Conservation (phyloP, 768 basidiomycete species). For the Pholiota molesta region DNA sequence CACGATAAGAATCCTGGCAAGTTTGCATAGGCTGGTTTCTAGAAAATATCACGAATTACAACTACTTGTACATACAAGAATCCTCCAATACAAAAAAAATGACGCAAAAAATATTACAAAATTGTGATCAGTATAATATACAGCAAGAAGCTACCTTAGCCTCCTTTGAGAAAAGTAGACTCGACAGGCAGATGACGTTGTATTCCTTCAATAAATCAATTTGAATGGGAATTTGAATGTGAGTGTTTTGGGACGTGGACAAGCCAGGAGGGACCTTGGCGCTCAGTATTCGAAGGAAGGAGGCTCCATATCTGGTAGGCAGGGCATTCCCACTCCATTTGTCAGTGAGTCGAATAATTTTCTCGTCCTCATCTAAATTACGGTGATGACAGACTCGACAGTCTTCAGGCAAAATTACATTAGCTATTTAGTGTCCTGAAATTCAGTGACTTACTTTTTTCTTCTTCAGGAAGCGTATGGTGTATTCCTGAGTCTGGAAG, state of each 20-base stretch:
- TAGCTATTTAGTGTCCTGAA: neutral
- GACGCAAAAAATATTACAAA: neutral
- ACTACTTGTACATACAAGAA: neutral
- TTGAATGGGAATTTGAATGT: neutral
- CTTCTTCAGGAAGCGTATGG: slow-evolving; percentile 47
- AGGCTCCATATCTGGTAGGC: slow-evolving; percentile 49
- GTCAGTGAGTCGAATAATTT: slow-evolving; percentile 59
- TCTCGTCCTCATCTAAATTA: slow-evolving; percentile 70
- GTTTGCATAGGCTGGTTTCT: neutral
- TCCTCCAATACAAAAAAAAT: neutral
- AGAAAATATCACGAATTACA: neutral
- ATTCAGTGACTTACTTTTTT: slow-evolving; percentile 46
- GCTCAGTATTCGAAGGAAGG: slow-evolving; percentile 50
- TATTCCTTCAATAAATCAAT: neutral
- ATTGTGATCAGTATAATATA: slow-evolving; percentile 1
- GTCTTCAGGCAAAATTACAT: slow-evolving; percentile 35
- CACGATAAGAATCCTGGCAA: neutral
- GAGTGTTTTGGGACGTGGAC: slow-evolving; percentile 47
- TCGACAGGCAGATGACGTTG: neutral
- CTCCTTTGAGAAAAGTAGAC: neutral
- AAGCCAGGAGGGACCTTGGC: slow-evolving; percentile 59
- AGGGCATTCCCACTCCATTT: slow-evolving; percentile 61
- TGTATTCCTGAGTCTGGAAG: slow-evolving; percentile 64
- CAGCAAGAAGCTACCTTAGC: neutral
- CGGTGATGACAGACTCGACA: slow-evolving; percentile 60